Conservation (phyloP, 1,139 yeast species). For the Nadsonia starkeyi-henricii region DNA sequence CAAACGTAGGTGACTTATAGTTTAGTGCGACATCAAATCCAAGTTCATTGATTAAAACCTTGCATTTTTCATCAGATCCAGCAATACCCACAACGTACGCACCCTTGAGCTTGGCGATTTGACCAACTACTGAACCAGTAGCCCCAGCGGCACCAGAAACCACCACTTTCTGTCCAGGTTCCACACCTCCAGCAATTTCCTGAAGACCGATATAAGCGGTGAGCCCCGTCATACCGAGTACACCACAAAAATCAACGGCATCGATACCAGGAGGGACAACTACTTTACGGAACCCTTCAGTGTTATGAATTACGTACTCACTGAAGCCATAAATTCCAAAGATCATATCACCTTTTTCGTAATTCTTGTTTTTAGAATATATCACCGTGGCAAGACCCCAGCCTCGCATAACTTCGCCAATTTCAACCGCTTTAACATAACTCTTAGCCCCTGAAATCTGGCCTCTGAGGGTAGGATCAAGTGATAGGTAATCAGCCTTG, state of each 20-base stretch:
- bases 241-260: constrained; percentile 25
- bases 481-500: constrained; percentile 38
- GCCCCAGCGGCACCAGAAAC: constrained; percentile 64
- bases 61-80: constrained; percentile 44
- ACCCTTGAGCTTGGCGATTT: constrained; percentile 44
- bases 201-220: constrained; percentile 50
- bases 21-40: constrained; percentile 42
- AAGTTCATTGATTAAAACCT: constrained; percentile 35
- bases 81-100: constrained; percentile 49
- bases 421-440: constrained; percentile 34
- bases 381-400: constrained; percentile 38
- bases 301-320: constrained; percentile 25
- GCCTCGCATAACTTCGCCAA: constrained; percentile 38
- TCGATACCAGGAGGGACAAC: constrained; percentile 7
- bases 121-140: constrained; percentile 50
- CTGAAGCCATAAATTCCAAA: constrained; percentile 29
- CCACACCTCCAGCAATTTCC: constrained; percentile 18
- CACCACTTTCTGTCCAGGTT: constrained; percentile 25
- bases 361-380: constrained; percentile 29
- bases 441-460: constrained; percentile 39
- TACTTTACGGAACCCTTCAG: constrained; percentile 8
- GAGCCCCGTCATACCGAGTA: constrained; percentile 43
- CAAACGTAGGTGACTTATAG: constrained; percentile 36
- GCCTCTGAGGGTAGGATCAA: constrained; percentile 54
- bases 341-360: constrained; percentile 33